Evolutionary conservation across 164 flowering plant species (phyloP).

Genomic region (Umbellularia californica): DNA sequence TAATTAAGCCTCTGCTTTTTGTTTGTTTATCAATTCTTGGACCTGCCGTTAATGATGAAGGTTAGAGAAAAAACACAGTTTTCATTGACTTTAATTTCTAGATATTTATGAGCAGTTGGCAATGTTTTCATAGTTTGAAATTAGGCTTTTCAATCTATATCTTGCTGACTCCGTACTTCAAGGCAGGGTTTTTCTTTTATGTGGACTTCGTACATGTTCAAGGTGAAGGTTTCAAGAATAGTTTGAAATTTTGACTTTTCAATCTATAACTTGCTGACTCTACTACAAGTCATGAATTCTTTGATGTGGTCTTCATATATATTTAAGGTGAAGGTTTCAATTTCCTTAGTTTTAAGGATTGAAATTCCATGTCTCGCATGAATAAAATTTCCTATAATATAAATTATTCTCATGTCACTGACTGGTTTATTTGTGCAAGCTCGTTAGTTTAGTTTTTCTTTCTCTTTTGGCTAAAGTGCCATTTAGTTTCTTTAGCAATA

Average conservation of each 20-base stretch:
- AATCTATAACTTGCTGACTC: too few relatives aligned
- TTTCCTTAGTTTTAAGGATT: neutral
- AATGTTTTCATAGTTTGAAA: neutral
- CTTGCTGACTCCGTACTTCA: too few relatives aligned
- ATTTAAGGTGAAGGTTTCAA: slow-evolving; percentile 1
- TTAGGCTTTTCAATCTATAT: too few relatives aligned
- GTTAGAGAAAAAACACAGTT: neutral
- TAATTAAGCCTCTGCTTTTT: neutral
- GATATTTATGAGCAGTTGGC: neutral
- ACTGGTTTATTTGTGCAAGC: neutral
- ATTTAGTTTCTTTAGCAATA: too few relatives aligned
- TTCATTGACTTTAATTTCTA: neutral
- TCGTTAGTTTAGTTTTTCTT: too few relatives aligned
- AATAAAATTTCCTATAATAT: neutral
- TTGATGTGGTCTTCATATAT: too few relatives aligned
- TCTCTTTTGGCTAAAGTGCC: neutral
- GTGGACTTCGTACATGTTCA: neutral
- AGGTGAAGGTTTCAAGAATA: too few relatives aligned
- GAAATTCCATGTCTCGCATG: neutral
- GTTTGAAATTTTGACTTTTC: too few relatives aligned
- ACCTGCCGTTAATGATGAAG: neutral
- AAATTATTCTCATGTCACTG: neutral
- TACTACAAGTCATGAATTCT: too few relatives aligned
- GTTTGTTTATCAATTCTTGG: neutral
- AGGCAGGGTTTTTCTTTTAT: too few relatives aligned